Base-by-base conservation (phyloP, 2,329 filamentous ascomycete genomes). In the Trichophyton benhamiae region DNA sequence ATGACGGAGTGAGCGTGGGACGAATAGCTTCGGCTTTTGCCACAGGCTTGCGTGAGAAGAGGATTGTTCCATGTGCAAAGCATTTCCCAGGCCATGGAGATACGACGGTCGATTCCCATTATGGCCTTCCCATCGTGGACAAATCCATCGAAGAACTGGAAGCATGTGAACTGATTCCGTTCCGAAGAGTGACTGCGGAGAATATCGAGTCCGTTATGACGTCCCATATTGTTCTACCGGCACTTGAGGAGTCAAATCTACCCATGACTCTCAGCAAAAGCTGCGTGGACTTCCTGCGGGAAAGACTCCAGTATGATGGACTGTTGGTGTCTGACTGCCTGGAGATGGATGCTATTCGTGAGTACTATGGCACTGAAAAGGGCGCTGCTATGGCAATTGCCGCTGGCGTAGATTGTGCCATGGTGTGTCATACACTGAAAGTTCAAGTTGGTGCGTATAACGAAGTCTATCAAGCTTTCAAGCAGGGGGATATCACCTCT, bases 81-180 rank as follows among this genome's bases (percentile, higher is more conserved):
- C 74, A 78, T 68, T 78, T 78, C 44, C 76, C 76, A 3, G 75
- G 76, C 0, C 76, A 77, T 65, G 75, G 75, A 27, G 73, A 77
- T 63, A 78, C 74, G 0, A 72, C 72, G n/a, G 70, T 76, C 0
- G 75, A 78, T 63, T 78, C 75, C 1, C 75, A 78, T 65, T 73
- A 73, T 67, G 74, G 74, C 1, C 66, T 77, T 22, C 75, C 76
- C 0, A 66, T 74, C 0, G 74, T 78, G 17, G 61, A 64, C 0
- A 78, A 77, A 61, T 70, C 65, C 2, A 69, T 70, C 53, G 70
- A 70, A 25, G 65, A 74, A 25, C 64, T 78, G 22, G 75, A 77
- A 58, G 65, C 65, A 3, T 76, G 74, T 57, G 76, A 78, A 60
- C 60, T 78, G 25, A 67, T 78, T 3, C 76, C 76, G 1, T 78